Base-by-base conservation (phyloP, 139 green algal genomes). In the Auxenochlorella protothecoides region DNA sequence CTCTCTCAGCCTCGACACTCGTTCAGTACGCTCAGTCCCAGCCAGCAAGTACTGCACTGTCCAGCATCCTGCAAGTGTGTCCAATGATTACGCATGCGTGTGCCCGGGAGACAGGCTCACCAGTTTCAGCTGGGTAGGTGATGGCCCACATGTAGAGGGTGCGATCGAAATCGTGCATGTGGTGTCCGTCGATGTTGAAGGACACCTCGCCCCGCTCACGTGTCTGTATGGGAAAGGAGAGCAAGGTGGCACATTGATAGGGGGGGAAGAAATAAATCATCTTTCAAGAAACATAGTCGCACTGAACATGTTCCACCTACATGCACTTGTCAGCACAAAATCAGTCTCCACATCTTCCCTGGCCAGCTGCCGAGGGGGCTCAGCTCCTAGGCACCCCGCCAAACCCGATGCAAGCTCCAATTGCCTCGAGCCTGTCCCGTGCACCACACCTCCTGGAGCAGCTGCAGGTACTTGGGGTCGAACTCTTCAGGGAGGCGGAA, bases 151-250 rank as follows among this genome's bases (percentile, higher is more conserved):
- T 64, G 83, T 97, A 96, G 68, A 97, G 88, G 63, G 81, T 71
- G 2, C 55, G 27, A 69, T 96, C 87, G 74, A 81, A 89, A 0
- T 68, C 56, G 55, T 81, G 70, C 55, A 98, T 69, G 84, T 98
- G 81, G 7, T 56, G 57, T 52, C 88, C 91, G 83, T 98, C 93
- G 27, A 97, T 61, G 80, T 95, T 95, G 69, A 97, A 75, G 5
- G 77, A 72, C 15, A 71, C 68, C 53, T 87, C 79, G 13, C 70
- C 73, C 6, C 85, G 68, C 3, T 62, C 74, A 54, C 79, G n/a
- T 6, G 60, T 74, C 74, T 85, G 74, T 44, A 44, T 44, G 27
- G 27, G 27, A 44, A 55, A 67, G 61, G 8, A 55, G 9, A 52
- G 52, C 59, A 64, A 7, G 4, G 55, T 15, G 59, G 12, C 3